Percentiles rank a stretch among this genome's conserved stretches.
phyloP scores from a whole-genome alignment of 2,329 filamentous ascomycete species.

The Beauveria caledonica region DNA sequence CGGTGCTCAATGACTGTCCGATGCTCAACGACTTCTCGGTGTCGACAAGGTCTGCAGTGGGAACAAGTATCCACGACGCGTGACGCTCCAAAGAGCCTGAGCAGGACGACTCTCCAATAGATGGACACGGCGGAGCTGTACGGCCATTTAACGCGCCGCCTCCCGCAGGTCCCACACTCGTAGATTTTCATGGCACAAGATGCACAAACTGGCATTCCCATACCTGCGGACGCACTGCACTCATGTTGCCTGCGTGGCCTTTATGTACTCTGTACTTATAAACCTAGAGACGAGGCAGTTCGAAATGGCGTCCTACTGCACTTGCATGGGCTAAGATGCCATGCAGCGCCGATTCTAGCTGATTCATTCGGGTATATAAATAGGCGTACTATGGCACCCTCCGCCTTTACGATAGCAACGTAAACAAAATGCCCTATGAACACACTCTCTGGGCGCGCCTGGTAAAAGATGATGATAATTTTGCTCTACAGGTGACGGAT shows the following conservation, averaged over 20 bases:
- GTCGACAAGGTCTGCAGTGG: neutral
- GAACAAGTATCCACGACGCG: neutral
- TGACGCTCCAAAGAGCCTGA: neutral
- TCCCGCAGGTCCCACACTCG: neutral
- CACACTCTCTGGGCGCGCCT: neutral
- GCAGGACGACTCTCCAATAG: neutral
- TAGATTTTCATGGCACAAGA: neutral
- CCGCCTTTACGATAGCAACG: neutral
- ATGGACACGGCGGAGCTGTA: neutral
- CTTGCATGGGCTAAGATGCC: neutral
- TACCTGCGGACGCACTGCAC: neutral
- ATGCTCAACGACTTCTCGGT: neutral
- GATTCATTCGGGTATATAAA: neutral
- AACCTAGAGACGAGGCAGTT: neutral
- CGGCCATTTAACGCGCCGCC: neutral
- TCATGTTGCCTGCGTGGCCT: neutral
- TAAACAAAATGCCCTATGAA: neutral
- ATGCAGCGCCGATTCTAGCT: neutral
- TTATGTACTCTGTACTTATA: neutral
- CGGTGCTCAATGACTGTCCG: neutral
- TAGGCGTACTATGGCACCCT: neutral
- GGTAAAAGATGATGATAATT: neutral
- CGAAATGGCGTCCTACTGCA: neutral
- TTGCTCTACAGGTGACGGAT: neutral
- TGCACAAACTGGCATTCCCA: neutral